Percentiles rank a stretch among this genome's conserved stretches.
phyloP scores from a whole-genome alignment of 2,329 filamentous ascomycete species.

The Colletotrichum falcatum region DNA sequence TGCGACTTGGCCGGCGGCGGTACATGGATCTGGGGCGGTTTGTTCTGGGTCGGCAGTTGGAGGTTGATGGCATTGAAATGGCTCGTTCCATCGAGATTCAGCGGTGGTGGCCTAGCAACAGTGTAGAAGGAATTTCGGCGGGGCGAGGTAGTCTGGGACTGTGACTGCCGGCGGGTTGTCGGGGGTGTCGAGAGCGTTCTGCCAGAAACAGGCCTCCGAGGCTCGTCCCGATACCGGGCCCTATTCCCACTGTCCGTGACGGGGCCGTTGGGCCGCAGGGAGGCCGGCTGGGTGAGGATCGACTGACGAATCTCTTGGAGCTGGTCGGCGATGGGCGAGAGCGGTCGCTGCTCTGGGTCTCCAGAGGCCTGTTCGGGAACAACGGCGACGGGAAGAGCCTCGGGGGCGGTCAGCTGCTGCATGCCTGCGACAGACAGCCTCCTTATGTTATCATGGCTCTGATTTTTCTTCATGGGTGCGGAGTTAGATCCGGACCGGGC shows the following conservation, averaged over 20 bases:
- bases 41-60: constrained; percentile 23
- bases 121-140: constrained; percentile 65
- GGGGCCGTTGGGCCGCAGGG: constrained; percentile 45
- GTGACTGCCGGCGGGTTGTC: constrained; percentile 55
- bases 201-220: constrained; percentile 51
- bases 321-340: constrained; percentile 50
- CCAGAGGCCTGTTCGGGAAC: constrained; percentile 53
- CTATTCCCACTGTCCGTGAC: constrained; percentile 44
- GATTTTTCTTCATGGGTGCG: constrained; percentile 43
- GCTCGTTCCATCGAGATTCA: constrained; percentile 54
- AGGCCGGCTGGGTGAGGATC: constrained; percentile 47
- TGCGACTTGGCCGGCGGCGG: constrained; percentile 50
- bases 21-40: constrained; percentile 44
- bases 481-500: constrained; percentile 32
- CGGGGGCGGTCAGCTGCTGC: constrained; percentile 67
- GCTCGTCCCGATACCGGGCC: constrained; percentile 46
- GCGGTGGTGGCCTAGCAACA: constrained; percentile 55
- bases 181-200: constrained; percentile 67
- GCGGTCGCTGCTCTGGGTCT: constrained; percentile 53
- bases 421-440: constrained; percentile 70
- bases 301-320: constrained; percentile 47
- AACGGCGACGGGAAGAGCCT: constrained; percentile 68
- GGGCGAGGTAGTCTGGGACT: constrained; percentile 49
- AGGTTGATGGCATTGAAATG: constrained; percentile 27
- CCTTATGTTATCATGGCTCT: constrained; percentile 59